These are phyloP conservation scores for Paramecium sonneborni DNA, from an alignment of 73 alveolate species.

Conservation along the genomic window DNA sequence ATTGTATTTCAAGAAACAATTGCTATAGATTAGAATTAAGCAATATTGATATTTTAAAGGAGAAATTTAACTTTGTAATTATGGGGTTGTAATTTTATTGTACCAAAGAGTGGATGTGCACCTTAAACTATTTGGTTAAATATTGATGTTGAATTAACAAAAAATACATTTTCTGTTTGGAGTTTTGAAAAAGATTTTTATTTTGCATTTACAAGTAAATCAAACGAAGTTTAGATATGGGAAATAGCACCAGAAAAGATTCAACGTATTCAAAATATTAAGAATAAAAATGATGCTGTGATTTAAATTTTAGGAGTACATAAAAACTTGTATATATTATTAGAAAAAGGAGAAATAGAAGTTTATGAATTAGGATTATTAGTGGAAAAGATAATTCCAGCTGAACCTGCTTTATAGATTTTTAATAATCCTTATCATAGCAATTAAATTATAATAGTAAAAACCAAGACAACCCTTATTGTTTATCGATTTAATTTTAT, in stretches of 20 bases:
- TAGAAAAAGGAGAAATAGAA: not conserved
- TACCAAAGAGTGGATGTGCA: not conserved
- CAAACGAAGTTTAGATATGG: not conserved
- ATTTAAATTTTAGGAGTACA: not conserved
- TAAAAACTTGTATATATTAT: not conserved
- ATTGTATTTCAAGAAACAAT: not conserved
- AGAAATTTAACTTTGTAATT: not conserved
- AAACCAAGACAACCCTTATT: not conserved
- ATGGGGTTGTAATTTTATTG: not conserved
- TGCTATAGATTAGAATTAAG: not conserved
- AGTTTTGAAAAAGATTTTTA: not conserved
- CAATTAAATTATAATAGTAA: not conserved
- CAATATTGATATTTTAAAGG: not conserved
- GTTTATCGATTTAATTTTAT: not conserved
- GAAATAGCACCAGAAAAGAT: not conserved
- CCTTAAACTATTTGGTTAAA: not conserved
- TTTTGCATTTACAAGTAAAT: not conserved
- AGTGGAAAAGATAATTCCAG: not conserved
- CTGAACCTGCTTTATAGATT: not conserved
- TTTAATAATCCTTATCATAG: not conserved
- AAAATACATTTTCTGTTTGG: not conserved
- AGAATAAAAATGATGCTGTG: not conserved
- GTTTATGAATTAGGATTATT: not conserved
- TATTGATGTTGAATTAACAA: not conserved
- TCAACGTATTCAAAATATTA: not conserved